Percentiles rank a stretch among this genome's conserved stretches.
Evolutionary conservation across 164 flowering plant genomes (phyloP).

Genomic region (Annona squamosa): DNA sequence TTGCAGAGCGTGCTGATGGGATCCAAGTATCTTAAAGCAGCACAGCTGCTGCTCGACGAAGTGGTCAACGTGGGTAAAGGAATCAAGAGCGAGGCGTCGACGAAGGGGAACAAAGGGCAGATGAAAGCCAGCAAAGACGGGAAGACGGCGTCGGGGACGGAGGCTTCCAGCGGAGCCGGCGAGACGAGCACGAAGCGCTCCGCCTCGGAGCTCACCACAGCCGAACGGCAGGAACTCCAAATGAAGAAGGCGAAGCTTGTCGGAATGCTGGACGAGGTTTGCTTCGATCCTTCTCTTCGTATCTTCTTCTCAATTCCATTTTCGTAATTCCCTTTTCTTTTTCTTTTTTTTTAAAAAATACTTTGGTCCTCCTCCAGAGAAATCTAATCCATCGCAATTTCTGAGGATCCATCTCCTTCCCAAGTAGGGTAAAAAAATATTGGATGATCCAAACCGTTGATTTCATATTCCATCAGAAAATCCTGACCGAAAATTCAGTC

Average conservation of each 20-base stretch:
- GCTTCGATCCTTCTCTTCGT: neutral
- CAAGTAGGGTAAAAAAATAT: neutral
- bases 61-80: constrained; percentile 70
- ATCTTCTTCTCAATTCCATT: neutral
- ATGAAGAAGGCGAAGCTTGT: constrained; percentile 95
- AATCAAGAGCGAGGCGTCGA: constrained; percentile 26
- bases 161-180: constrained; percentile 27
- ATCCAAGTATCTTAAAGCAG: constrained; percentile 84
- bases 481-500: no score
- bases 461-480: no score
- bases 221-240: constrained; percentile 89
- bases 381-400: no score
- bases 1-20: constrained; percentile 64
- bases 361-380: no score
- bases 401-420: neutral
- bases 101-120: constrained; percentile 27
- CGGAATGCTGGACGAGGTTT: constrained; percentile 92
- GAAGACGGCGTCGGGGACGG: constrained; percentile 15
- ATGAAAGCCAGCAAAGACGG: constrained; percentile 33
- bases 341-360: no score
- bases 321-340: no score
- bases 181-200: constrained; percentile 27
- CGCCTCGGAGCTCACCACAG: constrained; percentile 54
- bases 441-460: neutral
- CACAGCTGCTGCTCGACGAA: constrained; percentile 85